Evolutionary conservation across 192 early-diverging fungal species (phyloP).

Genomic region (Ambispora gerdemannii): DNA sequence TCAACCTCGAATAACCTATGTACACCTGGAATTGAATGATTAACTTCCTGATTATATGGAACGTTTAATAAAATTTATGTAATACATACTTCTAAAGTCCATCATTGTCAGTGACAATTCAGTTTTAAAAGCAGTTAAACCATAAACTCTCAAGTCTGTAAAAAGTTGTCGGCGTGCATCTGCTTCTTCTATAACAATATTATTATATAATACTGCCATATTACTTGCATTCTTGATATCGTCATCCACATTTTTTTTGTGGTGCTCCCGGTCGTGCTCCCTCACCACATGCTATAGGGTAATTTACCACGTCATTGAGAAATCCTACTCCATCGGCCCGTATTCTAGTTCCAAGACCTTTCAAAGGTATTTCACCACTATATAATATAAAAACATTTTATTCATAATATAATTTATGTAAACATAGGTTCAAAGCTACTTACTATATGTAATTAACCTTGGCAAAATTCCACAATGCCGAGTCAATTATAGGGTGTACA

Average conservation of each 20-base stretch:
- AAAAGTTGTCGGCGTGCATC: slow-evolving; percentile 24
- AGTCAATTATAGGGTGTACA: slow-evolving; percentile 28
- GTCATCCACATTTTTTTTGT: slow-evolving; percentile 27
- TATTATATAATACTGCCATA: slow-evolving; percentile 19
- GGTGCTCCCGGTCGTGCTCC: slow-evolving; percentile 24
- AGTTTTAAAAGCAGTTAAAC: slow-evolving; percentile 24
- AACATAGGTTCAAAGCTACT: slow-evolving; percentile 24
- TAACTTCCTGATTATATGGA: slow-evolving; percentile 16
- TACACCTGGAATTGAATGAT: slow-evolving; percentile 25
- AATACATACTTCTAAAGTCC: slow-evolving; percentile 27
- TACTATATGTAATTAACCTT: slow-evolving; percentile 32
- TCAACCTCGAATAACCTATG: slow-evolving; percentile 29
- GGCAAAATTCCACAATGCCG: slow-evolving; percentile 23
- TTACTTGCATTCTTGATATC: slow-evolving; percentile 24
- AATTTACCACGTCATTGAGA: slow-evolving; percentile 27
- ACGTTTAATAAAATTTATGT: slow-evolving; percentile 25
- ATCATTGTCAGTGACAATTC: slow-evolving; percentile 29
- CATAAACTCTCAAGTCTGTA: slow-evolving; percentile 24
- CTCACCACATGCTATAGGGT: slow-evolving; percentile 26
- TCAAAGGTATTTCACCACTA: slow-evolving; percentile 29
- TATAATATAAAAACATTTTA: slow-evolving; percentile 28
- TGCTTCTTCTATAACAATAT: slow-evolving; percentile 29
- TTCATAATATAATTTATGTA: slow-evolving; percentile 27
- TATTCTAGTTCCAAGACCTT: slow-evolving; percentile 9
- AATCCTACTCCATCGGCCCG: slow-evolving; percentile 18